Evolutionary conservation across 495 filamentous ascomycete genomes (phyloP).

Genomic region (Aspergillus egyptiacus): DNA sequence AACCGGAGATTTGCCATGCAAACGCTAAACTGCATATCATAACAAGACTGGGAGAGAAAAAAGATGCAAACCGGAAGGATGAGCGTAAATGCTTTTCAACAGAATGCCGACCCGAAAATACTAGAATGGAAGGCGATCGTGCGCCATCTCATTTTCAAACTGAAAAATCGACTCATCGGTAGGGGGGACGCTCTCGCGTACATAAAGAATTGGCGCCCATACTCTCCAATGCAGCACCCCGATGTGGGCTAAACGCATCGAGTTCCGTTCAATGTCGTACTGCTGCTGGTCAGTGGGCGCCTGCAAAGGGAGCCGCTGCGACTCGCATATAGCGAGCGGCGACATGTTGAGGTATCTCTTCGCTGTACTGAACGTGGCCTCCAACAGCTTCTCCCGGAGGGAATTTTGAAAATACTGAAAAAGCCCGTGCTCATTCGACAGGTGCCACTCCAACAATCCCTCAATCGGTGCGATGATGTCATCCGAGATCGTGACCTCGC

Average conservation of each 20-base stretch:
- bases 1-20: slow-evolving; percentile 22
- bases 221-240: slow-evolving; percentile 80
- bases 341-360: slow-evolving; percentile 38
- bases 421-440: slow-evolving; percentile 33
- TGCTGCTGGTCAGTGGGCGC: slow-evolving; percentile 27
- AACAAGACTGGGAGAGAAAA: slow-evolving; percentile 7
- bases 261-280: slow-evolving; percentile 58
- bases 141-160: slow-evolving; percentile 13
- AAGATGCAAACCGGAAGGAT: neutral
- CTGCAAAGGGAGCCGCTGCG: slow-evolving; percentile 30
- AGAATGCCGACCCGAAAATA: slow-evolving; percentile 4
- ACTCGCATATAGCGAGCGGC: slow-evolving; percentile 42
- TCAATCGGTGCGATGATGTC: slow-evolving; percentile 36
- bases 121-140: slow-evolving; percentile 5
- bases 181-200: slow-evolving; percentile 31
- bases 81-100: neutral
- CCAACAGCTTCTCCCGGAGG: slow-evolving; percentile 32
- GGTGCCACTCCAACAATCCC: slow-evolving; percentile 30
- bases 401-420: slow-evolving; percentile 32
- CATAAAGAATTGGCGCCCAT: slow-evolving; percentile 69
- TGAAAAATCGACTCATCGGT: slow-evolving; percentile 18
- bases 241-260: slow-evolving; percentile 70
- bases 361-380: slow-evolving; percentile 29
- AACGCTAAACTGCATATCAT: slow-evolving; percentile 35
- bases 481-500: slow-evolving; percentile 32